phyloP scores from a whole-genome alignment of 1,284 basidiomycete genomes.

The Blastosporella zonata region DNA sequence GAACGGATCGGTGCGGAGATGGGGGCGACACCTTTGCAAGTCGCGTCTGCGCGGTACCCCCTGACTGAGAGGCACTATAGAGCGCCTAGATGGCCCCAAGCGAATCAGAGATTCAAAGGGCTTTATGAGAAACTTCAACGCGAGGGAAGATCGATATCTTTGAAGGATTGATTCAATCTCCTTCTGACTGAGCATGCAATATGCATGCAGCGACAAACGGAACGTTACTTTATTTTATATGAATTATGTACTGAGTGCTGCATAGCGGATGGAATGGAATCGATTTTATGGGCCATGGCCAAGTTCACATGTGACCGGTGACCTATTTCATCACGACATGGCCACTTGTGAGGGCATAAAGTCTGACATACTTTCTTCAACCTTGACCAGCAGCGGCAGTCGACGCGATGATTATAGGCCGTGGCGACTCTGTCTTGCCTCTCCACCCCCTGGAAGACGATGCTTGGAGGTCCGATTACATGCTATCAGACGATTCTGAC shows the following conservation, averaged over 20 bases:
- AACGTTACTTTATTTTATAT: too few relatives aligned
- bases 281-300: too few relatives aligned
- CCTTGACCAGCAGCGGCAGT: too few relatives aligned
- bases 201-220: too few relatives aligned
- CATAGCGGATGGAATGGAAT: too few relatives aligned
- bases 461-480: conserved; percentile 3
- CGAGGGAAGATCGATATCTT: not conserved
- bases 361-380: too few relatives aligned
- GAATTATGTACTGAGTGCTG: too few relatives aligned
- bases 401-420: too few relatives aligned
- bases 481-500: not conserved
- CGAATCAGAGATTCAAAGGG: conserved; percentile 1
- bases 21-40: conserved; percentile 23
- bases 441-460: conserved; percentile 3
- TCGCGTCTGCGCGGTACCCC: conserved; percentile 37
- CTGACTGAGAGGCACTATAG: not conserved
- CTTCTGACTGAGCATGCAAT: too few relatives aligned
- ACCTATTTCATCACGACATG: too few relatives aligned
- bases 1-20: not conserved
- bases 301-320: too few relatives aligned
- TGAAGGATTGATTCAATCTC: not conserved
- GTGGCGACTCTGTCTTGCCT: not conserved
- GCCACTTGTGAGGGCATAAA: too few relatives aligned
- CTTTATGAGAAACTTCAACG: not conserved
- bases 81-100: not conserved